A percentile compares a stretch with the other conserved stretches of the same genome.
These are phyloP conservation scores for Chrysopogon serrulatus DNA, from an alignment of 176 grass and related monocot species.

Conservation along the genomic window DNA sequence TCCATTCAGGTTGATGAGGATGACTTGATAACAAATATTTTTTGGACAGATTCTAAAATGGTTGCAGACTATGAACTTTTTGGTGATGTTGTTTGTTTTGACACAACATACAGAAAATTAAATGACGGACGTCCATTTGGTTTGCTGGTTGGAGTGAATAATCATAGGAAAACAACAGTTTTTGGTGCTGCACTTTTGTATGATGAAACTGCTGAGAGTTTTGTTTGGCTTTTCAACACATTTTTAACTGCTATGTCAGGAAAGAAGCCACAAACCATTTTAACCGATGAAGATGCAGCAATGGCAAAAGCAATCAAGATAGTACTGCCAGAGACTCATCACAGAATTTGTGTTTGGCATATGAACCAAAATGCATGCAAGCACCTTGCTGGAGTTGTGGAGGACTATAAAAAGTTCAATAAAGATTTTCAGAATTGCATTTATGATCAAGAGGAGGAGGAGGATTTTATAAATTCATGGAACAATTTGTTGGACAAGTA, in stretches of 20 bases:
- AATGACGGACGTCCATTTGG: no score
- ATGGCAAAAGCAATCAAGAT: not conserved
- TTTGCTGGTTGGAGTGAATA: no score
- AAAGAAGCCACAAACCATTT: not conserved
- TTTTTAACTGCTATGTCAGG: no score
- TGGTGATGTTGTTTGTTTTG: not conserved
- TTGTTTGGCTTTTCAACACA: no score
- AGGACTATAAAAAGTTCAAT: slow-evolving; percentile 11
- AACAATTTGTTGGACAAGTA: no score
- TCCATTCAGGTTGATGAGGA: no score
- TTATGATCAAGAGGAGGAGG: slow-evolving; percentile 6
- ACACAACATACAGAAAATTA: not conserved
- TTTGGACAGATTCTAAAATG: not conserved
- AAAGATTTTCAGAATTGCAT: not conserved
- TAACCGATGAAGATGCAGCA: not conserved
- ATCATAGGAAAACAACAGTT: no score
- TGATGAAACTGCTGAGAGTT: no score
- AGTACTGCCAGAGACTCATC: not conserved
- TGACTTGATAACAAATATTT: no score
- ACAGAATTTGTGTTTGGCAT: not conserved
- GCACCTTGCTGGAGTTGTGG: not conserved
- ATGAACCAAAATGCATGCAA: slow-evolving; percentile 16
- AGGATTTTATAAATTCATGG: not conserved
- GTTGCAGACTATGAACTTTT: not conserved
- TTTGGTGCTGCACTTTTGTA: no score